Base-by-base conservation (phyloP, 176 grass and related monocot species). In the Poa annua region DNA sequence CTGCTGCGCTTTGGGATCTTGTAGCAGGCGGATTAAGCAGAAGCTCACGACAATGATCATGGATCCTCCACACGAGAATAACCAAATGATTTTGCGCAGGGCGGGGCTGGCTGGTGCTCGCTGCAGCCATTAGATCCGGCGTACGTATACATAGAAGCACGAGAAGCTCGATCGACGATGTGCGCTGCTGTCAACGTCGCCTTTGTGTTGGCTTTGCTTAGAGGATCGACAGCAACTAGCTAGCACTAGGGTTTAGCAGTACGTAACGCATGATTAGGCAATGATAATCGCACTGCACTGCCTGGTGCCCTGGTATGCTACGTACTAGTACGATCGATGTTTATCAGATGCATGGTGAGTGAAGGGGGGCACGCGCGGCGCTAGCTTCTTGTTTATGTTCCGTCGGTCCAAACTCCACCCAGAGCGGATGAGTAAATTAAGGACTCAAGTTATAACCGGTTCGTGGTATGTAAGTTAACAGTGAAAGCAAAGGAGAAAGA, bases 141-240 rank as follows among this genome's bases (percentile, higher is more conserved):
- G 53, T 53, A 53, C 51, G 16, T 3, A n/a, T n/a, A n/a, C n/a
- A n/a, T n/a, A n/a, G n/a, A n/a, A 57, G 55, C 20, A 9, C 21
- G 56, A 25, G 21, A 3, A 8, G 21, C n/a, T 60, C n/a, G 55
- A 7, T 57, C 55, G 55, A 60, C 16, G 55, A 21, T 15, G 39
- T 12, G 20, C n/a, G 69, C 72, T 72, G 67, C 77, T 77, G 77
- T 84, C 75, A 16, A 26, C 78, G 82, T 77, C 57, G 83, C 83
- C 89, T 91, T 94, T 85, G 65, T 3, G 29, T 29, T 29, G 29
- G 29, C 29, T 29, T 29, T 29, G 29, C 2, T 29, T 29, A 29
- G 29, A 29, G 1, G 29, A 29, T 48, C 4, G 59, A 87, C 52
- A 45, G 81, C 84, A 75, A 34, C 77, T 53, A 56, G 57, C 77